These are phyloP conservation scores for Dactylorhiza incarnata DNA, from an alignment of 106 monocot genomes.

Conservation along the genomic window DNA sequence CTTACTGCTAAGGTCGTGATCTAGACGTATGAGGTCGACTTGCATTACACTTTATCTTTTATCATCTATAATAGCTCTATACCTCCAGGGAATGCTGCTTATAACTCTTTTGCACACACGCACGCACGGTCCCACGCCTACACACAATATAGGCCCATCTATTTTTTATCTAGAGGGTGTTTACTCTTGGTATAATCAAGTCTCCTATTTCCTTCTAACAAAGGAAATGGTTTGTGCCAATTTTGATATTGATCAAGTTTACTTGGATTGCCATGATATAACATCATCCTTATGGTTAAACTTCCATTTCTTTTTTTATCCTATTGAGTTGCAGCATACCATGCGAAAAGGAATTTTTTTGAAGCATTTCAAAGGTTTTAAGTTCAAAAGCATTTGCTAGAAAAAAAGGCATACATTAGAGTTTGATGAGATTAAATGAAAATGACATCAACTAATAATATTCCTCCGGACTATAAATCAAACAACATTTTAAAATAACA, in stretches of 20 bases:
- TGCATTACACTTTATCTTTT: too few species aligned
- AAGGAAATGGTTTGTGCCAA: not conserved
- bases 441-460: not conserved
- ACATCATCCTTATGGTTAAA: not conserved
- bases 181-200: too few species aligned
- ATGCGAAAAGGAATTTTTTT: not conserved
- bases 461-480: not conserved
- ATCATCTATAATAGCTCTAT: too few species aligned
- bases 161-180: too few species aligned
- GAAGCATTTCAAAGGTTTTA: not conserved
- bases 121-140: too few species aligned
- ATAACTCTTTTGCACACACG: too few species aligned
- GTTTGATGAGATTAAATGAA: not conserved
- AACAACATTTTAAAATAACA: not conserved
- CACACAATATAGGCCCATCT: too few species aligned
- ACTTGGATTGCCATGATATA: not conserved
- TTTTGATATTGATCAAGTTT: not conserved
- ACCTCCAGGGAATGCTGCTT: too few species aligned
- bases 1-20: too few species aligned
- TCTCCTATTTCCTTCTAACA: not conserved
- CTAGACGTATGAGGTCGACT: too few species aligned
- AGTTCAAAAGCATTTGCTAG: not conserved
- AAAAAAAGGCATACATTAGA: not conserved
- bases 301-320: not conserved
- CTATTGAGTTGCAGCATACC: not conserved